Conservation (phyloP, 2,329 filamentous ascomycete genomes). For the Monascus ruber region DNA sequence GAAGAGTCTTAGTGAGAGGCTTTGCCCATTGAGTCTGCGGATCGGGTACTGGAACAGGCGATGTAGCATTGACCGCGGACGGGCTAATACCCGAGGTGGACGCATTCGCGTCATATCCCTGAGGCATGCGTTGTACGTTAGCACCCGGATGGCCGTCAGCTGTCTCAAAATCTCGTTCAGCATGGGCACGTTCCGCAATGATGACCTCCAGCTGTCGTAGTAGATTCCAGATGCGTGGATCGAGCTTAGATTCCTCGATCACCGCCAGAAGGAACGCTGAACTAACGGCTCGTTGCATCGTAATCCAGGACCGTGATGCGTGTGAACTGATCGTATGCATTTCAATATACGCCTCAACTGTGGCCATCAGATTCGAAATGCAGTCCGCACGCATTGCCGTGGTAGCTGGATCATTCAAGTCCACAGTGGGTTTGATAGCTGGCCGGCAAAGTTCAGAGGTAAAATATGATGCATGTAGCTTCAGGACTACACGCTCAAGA, state of each 20-base stretch:
- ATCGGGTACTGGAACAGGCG: conserved; percentile 20
- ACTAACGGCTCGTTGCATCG: conserved; percentile 36
- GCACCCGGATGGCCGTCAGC: conserved; percentile 5
- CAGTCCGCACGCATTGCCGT: conserved; percentile 41
- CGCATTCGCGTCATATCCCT: conserved; percentile 3
- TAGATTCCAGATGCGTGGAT: conserved; percentile 28
- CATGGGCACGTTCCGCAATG: conserved; percentile 31
- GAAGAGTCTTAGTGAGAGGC: conserved; percentile 34
- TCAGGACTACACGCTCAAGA: conserved; percentile 49
- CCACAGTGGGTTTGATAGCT: conserved; percentile 43
- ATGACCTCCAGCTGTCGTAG: conserved; percentile 33
- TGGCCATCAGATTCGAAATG: conserved; percentile 43
- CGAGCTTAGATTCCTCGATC: conserved; percentile 32
- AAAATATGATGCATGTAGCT: conserved; percentile 52
- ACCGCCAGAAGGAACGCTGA: conserved; percentile 37
- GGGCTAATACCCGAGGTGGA: conserved; percentile 7
- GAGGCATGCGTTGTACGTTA: neutral
- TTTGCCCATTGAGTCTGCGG: conserved; percentile 35
- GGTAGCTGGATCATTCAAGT: conserved; percentile 29
- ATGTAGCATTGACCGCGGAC: conserved; percentile 3
- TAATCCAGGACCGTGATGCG: conserved; percentile 36
- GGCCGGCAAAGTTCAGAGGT: conserved; percentile 52
- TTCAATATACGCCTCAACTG: conserved; percentile 51
- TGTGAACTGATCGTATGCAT: conserved; percentile 34
- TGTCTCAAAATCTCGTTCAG: conserved; percentile 20